A percentile compares a stretch with the other conserved stretches of the same genome.
Evolutionary conservation across 371 early-diverging fungal genomes (phyloP).

Genomic region (Mucor irregularis): DNA sequence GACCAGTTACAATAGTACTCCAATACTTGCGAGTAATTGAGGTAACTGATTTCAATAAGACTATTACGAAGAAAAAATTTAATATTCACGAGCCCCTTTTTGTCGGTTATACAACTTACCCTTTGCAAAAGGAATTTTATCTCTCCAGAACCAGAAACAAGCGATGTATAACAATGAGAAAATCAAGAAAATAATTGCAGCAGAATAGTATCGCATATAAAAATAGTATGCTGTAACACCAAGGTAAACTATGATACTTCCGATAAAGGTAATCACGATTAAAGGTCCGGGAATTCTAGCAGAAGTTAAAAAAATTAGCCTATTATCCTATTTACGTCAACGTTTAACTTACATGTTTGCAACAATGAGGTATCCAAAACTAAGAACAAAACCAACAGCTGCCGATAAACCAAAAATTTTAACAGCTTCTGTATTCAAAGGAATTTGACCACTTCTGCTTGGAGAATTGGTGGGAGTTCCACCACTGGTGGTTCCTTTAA

Average conservation of each 20-base stretch:
- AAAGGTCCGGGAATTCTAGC: constrained; percentile 40
- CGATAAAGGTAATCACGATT: constrained; percentile 46
- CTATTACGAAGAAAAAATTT: constrained; percentile 11
- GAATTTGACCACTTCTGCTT: constrained; percentile 21
- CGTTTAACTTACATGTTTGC: constrained; percentile 45
- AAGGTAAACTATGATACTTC: constrained; percentile 52
- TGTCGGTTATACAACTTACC: constrained; percentile 28
- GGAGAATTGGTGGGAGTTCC: constrained; percentile 31
- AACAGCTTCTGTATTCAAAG: constrained; percentile 45
- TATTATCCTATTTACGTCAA: constrained; percentile 1
- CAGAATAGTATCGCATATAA: constrained; percentile 48
- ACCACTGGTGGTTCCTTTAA: constrained; percentile 11
- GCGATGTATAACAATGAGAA: constrained; percentile 45
- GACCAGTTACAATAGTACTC: constrained; percentile 51
- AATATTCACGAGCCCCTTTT: not conserved
- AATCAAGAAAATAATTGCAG: constrained; percentile 52
- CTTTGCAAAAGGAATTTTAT: constrained; percentile 60
- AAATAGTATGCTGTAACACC: constrained; percentile 57
- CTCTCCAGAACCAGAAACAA: constrained; percentile 51
- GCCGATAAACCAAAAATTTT: constrained; percentile 56
- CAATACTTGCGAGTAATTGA: constrained; percentile 57
- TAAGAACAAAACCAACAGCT: constrained; percentile 54
- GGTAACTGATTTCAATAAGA: constrained; percentile 58
- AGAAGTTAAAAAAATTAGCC: not conserved
- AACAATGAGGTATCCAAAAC: constrained; percentile 51